Percentiles rank a stretch among this genome's conserved stretches.
Conservation (phyloP, 1,139 yeast genomes). For the Pichia sp. region DNA sequence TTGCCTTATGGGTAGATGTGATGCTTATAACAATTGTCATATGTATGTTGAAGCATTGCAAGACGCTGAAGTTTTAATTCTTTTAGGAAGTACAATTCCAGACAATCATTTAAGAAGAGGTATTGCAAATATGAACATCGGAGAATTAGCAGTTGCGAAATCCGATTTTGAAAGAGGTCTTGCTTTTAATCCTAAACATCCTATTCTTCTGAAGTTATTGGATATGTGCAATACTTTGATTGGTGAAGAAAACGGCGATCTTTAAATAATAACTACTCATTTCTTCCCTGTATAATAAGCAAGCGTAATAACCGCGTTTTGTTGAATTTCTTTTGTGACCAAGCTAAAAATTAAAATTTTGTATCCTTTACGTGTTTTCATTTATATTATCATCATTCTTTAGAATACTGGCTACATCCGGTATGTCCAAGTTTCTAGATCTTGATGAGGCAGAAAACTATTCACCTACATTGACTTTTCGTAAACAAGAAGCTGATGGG, state of each 20-base stretch:
- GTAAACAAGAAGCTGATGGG: neutral
- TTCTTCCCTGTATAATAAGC: neutral
- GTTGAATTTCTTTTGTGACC: neutral
- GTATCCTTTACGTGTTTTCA: neutral
- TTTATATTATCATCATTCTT: neutral
- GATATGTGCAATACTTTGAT: constrained; percentile 41
- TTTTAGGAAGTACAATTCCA: constrained; percentile 60
- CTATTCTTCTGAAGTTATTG: constrained; percentile 39
- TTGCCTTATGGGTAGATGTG: constrained; percentile 75
- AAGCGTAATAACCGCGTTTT: neutral
- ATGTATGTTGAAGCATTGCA: constrained; percentile 68
- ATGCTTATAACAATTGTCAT: constrained; percentile 62
- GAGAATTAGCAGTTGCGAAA: constrained; percentile 65
- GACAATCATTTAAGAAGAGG: constrained; percentile 82
- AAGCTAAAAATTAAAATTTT: neutral
- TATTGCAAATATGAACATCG: constrained; percentile 62
- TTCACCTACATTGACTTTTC: constrained; percentile 6
- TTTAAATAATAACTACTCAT: neutral
- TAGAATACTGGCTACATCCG: neutral
- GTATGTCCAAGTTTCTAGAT: constrained; percentile 8
- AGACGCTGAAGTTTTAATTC: constrained; percentile 70
- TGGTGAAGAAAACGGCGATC: constrained; percentile 26
- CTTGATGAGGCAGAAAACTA: constrained; percentile 1
- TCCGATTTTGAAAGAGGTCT: constrained; percentile 75
- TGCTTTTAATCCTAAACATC: constrained; percentile 52